A percentile compares a stretch with the other conserved stretches of the same genome.
phyloP scores from a whole-genome alignment of 495 filamentous ascomycete species.

The Aspergillus steynii region DNA sequence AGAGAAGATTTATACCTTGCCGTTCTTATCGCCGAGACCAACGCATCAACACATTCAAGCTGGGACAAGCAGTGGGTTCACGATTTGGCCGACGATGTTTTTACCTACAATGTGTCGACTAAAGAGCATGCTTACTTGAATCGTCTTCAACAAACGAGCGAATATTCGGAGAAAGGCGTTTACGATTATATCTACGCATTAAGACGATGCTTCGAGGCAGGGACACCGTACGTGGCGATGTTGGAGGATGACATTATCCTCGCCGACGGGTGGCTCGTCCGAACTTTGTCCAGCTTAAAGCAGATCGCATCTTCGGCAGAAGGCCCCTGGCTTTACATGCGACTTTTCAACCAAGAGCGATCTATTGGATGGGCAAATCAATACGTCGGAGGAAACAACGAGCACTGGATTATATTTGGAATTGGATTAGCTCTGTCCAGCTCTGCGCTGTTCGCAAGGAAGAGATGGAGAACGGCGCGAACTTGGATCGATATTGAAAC shows the following conservation, averaged over 20 bases:
- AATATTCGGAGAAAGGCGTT: background rate
- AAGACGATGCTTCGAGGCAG: background rate
- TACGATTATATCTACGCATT: conserved; percentile 5
- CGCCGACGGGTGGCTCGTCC: background rate
- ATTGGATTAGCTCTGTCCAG: background rate
- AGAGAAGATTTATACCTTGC: background rate
- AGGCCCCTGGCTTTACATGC: background rate
- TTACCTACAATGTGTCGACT: background rate
- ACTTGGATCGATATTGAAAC: background rate
- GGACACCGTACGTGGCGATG: background rate
- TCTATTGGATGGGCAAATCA: conserved; percentile 1
- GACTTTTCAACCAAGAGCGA: background rate
- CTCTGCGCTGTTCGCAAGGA: background rate
- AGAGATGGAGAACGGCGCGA: background rate
- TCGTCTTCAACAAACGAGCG: background rate
- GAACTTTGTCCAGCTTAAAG: background rate
- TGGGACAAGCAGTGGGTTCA: conserved; percentile 1
- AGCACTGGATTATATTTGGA: conserved; percentile 3
- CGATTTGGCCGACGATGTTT: background rate
- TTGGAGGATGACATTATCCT: conserved; percentile 7
- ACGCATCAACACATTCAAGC: background rate
- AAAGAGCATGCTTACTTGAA: background rate
- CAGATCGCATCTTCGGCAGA: background rate
- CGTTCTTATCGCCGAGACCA: conserved; percentile 6
- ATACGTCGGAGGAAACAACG: background rate